Conservation (phyloP, 2,329 filamentous ascomycete species). For the Diaporthe humulicola region DNA sequence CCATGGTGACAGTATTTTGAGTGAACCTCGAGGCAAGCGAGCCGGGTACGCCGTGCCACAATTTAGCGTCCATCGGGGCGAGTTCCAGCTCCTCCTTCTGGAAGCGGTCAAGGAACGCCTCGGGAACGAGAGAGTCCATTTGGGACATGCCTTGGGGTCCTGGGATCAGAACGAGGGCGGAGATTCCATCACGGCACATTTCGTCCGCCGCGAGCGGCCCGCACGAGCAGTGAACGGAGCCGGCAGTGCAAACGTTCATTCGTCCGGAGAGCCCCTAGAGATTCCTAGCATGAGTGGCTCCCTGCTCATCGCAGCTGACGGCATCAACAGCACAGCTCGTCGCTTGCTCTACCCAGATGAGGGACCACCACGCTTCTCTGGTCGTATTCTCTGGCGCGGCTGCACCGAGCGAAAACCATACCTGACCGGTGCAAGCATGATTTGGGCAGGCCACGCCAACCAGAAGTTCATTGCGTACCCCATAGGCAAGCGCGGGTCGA, state of each 20-base stretch:
- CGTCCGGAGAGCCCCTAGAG: slow-evolving; percentile 43
- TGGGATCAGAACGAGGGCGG: slow-evolving; percentile 51
- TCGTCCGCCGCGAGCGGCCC: slow-evolving; percentile 46
- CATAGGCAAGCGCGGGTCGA: slow-evolving; percentile 53
- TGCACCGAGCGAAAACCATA: slow-evolving; percentile 56
- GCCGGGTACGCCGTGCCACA: slow-evolving; percentile 59
- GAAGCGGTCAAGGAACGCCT: slow-evolving; percentile 56
- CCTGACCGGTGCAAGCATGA: slow-evolving; percentile 57
- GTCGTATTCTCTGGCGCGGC: slow-evolving; percentile 60
- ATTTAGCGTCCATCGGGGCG: slow-evolving; percentile 59
- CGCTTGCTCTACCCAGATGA: slow-evolving; percentile 57
- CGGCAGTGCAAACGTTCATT: not conserved
- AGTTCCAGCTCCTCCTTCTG: slow-evolving; percentile 59
- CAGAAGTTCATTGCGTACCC: slow-evolving; percentile 63
- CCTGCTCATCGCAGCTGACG: slow-evolving; percentile 57
- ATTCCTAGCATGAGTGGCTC: slow-evolving; percentile 49
- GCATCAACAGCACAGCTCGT: slow-evolving; percentile 59
- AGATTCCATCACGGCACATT: slow-evolving; percentile 53
- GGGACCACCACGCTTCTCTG: slow-evolving; percentile 58
- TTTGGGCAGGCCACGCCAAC: slow-evolving; percentile 60
- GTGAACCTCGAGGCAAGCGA: slow-evolving; percentile 54
- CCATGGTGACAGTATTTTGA: slow-evolving; percentile 57
- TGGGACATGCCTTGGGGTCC: slow-evolving; percentile 53
- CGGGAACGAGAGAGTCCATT: slow-evolving; percentile 52
- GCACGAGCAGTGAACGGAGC: not conserved